phyloP scores from a whole-genome alignment of 805 yeast genomes.

The Metschnikowia dekortorum region DNA sequence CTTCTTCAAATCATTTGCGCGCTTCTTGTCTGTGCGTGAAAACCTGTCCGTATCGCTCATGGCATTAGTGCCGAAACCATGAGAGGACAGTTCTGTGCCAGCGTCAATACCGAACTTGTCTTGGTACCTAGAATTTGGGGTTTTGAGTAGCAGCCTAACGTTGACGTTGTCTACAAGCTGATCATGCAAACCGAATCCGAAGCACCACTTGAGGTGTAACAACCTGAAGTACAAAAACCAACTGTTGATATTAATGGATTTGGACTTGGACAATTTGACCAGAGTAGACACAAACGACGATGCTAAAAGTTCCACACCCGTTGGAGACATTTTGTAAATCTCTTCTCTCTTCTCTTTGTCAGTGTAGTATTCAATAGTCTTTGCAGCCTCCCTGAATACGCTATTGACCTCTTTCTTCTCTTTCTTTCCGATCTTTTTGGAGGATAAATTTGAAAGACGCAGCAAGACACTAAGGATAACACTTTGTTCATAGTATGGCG shows the following conservation, averaged over 20 bases:
- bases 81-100: constrained; percentile 1
- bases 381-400: constrained; percentile 53
- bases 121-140: constrained; percentile 23
- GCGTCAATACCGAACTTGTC: constrained; percentile 12
- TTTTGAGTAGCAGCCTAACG: constrained; percentile 34
- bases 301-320: constrained; percentile 31
- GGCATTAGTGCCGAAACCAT: constrained; percentile 13
- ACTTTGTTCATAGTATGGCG: constrained; percentile 53
- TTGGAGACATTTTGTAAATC: constrained; percentile 31
- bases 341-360: constrained; percentile 31
- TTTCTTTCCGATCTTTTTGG: constrained; percentile 56
- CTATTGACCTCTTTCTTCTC: constrained; percentile 59
- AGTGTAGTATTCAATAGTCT: constrained; percentile 42
- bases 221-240: constrained; percentile 50
- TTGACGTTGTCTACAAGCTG: constrained; percentile 40
- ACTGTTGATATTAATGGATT: constrained; percentile 42
- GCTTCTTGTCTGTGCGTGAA: constrained; percentile 25
- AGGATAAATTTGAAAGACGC: constrained; percentile 46
- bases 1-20: constrained; percentile 33
- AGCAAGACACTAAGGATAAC: constrained; percentile 39
- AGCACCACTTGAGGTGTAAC: constrained; percentile 47
- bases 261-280: constrained; percentile 43
- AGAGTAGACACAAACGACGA: constrained; percentile 31
- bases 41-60: constrained; percentile 14
- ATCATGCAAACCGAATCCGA: constrained; percentile 48